Evolutionary conservation across 2,329 filamentous ascomycete species (phyloP).

Genomic region (Fonsecaea multimorphosa): DNA sequence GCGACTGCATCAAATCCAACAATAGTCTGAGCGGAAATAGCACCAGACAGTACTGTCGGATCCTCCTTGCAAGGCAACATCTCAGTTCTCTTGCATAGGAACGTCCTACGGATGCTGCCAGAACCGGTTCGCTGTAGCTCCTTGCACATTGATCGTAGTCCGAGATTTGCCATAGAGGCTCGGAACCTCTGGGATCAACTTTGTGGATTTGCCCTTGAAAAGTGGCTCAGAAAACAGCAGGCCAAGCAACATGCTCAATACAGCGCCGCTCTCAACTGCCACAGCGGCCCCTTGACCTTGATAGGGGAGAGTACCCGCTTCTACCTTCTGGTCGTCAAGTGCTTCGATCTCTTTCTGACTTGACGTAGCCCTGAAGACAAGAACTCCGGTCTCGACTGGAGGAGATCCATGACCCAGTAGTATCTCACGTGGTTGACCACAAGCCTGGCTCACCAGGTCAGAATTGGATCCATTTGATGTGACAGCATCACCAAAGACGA

Average conservation of each 20-base stretch:
- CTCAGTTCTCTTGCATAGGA: conserved; percentile 47
- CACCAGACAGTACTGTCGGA: conserved; percentile 1
- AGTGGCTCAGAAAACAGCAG: background rate
- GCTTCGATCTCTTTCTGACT: conserved; percentile 9
- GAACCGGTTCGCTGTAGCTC: conserved; percentile 35
- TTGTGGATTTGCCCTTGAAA: background rate
- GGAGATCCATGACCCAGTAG: conserved; percentile 53
- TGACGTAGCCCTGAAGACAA: conserved; percentile 52
- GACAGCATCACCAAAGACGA: background rate
- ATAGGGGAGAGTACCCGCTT: conserved; percentile 63
- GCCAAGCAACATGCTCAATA: conserved; percentile 46
- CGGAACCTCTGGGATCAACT: background rate
- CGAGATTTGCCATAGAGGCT: conserved; percentile 31
- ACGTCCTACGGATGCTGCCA: conserved; percentile 49
- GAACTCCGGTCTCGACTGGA: conserved; percentile 59
- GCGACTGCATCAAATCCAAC: conserved; percentile 11
- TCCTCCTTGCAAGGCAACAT: conserved; percentile 42
- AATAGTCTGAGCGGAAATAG: conserved; percentile 7
- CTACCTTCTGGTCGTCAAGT: background rate
- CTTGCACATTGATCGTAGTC: conserved; percentile 23
- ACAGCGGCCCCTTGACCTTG: conserved; percentile 50
- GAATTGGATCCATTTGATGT: background rate
- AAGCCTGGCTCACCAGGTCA: conserved; percentile 37
- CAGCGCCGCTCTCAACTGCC: conserved; percentile 44
- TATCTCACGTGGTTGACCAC: conserved; percentile 51